Percentiles rank a stretch among this genome's conserved stretches.
Conservation (phyloP, 306 rosid genomes). For the Morella rubra region DNA sequence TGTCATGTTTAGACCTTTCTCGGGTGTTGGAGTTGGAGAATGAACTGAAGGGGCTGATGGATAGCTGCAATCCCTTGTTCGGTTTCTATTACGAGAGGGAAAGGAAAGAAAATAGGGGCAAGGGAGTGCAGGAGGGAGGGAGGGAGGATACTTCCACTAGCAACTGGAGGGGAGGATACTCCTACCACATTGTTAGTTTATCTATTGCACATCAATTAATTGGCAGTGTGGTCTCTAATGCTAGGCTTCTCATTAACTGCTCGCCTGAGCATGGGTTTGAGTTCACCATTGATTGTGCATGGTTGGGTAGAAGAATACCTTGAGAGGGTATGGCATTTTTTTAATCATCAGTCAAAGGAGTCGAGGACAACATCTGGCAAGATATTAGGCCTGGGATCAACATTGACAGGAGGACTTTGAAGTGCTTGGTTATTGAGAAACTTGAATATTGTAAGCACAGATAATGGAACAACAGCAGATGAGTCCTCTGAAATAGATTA, state of each 20-base stretch:
- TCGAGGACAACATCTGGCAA: neutral
- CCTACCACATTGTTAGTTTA: no score
- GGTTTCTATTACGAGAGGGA: no score
- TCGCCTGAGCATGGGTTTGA: no score
- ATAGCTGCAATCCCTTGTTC: neutral
- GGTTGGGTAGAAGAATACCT: neutral
- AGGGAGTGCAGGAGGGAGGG: no score
- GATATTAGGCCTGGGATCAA: neutral
- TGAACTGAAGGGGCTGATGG: neutral
- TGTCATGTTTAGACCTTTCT: neutral
- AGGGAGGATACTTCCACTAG: no score
- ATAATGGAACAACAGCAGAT: neutral
- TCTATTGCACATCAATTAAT: no score
- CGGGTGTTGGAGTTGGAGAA: neutral
- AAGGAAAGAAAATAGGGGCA: no score
- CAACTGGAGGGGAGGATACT: no score
- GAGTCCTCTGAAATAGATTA: neutral
- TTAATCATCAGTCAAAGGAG: neutral
- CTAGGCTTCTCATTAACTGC: neutral
- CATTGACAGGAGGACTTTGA: neutral
- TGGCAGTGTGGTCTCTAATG: neutral
- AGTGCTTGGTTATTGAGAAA: neutral
- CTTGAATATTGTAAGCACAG: neutral
- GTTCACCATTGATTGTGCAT: neutral
- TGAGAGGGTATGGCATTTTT: neutral